Conservation (phyloP, 208 protist species). For the Leishmania arabica region DNA sequence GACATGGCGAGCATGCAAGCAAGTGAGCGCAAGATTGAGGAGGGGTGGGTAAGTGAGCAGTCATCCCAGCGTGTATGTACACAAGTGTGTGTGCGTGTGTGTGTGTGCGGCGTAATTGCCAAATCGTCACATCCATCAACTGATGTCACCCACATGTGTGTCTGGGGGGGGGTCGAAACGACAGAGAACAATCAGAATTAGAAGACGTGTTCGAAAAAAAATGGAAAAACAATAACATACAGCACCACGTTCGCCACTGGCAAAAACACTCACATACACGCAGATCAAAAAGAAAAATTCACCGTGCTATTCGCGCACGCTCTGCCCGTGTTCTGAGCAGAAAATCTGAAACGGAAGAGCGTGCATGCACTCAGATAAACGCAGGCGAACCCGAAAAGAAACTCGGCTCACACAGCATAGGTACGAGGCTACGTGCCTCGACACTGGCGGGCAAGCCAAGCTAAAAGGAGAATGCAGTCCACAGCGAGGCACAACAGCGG, state of each 20-base stretch:
- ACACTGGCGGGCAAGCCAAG: background rate
- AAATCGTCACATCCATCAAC: background rate
- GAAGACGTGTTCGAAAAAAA: background rate
- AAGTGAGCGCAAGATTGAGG: too few relatives aligned
- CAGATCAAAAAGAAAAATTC: too few relatives aligned
- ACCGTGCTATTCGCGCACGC: too few relatives aligned
- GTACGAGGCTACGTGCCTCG: background rate
- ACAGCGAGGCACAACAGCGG: too few relatives aligned
- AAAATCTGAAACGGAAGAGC: background rate
- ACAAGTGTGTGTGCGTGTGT: background rate
- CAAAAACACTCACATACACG: too few relatives aligned
- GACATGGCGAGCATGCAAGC: background rate
- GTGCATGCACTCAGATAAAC: background rate
- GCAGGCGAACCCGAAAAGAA: background rate
- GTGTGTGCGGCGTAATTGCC: background rate
- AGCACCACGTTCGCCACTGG: too few relatives aligned
- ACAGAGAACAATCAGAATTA: background rate
- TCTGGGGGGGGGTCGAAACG: background rate
- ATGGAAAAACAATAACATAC: background rate
- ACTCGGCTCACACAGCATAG: background rate
- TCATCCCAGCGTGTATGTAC: background rate
- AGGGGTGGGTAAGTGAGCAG: too few relatives aligned
- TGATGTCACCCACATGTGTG: background rate
- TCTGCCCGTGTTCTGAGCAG: background rate
- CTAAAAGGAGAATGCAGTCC: background rate